phyloP scores from a whole-genome alignment of 2,329 filamentous ascomycete genomes.

The Furcasterigmium sp. region DNA sequence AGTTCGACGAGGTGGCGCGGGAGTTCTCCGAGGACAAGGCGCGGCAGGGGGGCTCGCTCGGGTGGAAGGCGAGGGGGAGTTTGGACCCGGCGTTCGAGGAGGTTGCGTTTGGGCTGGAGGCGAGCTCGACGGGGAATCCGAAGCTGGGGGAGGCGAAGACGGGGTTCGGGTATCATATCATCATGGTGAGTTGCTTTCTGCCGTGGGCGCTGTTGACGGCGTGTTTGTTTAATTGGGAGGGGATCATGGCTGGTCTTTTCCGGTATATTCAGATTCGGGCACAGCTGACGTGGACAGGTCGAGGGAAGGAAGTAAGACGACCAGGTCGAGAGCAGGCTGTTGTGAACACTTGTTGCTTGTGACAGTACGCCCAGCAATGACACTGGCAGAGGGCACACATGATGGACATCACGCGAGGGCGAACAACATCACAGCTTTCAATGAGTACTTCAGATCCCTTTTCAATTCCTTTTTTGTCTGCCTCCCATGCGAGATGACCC shows the following conservation, averaged over 20 bases:
- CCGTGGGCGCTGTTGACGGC: not conserved
- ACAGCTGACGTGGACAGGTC: conserved; percentile 20
- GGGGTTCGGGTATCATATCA: conserved; percentile 71
- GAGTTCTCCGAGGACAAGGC: conserved; percentile 76
- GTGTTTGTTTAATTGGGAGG: conserved; percentile 65
- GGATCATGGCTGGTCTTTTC: conserved; percentile 60
- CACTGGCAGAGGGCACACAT: not conserved
- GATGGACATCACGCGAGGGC: not conserved
- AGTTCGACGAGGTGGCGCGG: conserved; percentile 70
- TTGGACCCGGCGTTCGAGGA: conserved; percentile 67
- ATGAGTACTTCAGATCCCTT: conserved; percentile 17
- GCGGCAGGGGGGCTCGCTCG: conserved; percentile 62
- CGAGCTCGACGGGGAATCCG: conserved; percentile 59
- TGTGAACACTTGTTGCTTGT: too few relatives aligned
- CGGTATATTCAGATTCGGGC: not conserved
- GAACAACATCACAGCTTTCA: conserved; percentile 5
- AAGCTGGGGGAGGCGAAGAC: conserved; percentile 70
- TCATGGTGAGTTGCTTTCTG: conserved; percentile 59
- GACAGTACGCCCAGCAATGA: not conserved
- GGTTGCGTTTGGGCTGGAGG: conserved; percentile 63
- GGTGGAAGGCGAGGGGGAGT: conserved; percentile 66
- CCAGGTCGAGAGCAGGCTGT: too few relatives aligned
- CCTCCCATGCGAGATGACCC: conserved; percentile 25
- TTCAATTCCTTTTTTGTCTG: conserved; percentile 26
- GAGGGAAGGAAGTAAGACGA: conserved; percentile 38